phyloP scores from a whole-genome alignment of 495 filamentous ascomycete species.

The Friedmanniomyces simplex region DNA sequence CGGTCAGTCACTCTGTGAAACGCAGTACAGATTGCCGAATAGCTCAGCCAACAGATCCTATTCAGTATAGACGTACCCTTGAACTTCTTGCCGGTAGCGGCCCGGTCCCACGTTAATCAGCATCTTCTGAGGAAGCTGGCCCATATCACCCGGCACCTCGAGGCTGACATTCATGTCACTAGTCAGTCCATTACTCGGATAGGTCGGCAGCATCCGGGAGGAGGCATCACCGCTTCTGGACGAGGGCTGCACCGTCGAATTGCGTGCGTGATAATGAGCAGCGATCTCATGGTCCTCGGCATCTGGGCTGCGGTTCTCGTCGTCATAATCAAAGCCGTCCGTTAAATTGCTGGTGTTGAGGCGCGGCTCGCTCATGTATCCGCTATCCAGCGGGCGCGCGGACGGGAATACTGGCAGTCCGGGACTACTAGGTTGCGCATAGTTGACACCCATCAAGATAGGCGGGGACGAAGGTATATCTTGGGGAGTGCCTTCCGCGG shows the following conservation, averaged over 20 bases:
- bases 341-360: slow-evolving; percentile 28
- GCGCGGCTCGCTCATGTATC: slow-evolving; percentile 67
- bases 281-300: slow-evolving; percentile 26
- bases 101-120: background rate
- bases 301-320: slow-evolving; percentile 34
- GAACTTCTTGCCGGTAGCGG: background rate
- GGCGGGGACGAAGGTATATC: slow-evolving; percentile 75
- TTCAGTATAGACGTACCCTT: slow-evolving; percentile 14
- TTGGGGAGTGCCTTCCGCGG: slow-evolving; percentile 44
- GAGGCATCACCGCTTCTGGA: slow-evolving; percentile 1
- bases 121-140: slow-evolving; percentile 14
- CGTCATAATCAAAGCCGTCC: slow-evolving; percentile 46
- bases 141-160: slow-evolving; percentile 12
- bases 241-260: background rate
- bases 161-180: slow-evolving; percentile 2
- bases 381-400: slow-evolving; percentile 45
- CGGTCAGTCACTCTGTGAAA: background rate
- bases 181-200: background rate
- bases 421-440: slow-evolving; percentile 57
- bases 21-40: background rate
- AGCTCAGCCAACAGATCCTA: background rate
- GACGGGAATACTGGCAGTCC: slow-evolving; percentile 54
- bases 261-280: slow-evolving; percentile 17
- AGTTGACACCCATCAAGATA: slow-evolving; percentile 44
- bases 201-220: background rate